A percentile compares a stretch with the other conserved stretches of the same genome.
Conservation (phyloP, 495 filamentous ascomycete genomes). For the Talaromyces nanjingensis region DNA sequence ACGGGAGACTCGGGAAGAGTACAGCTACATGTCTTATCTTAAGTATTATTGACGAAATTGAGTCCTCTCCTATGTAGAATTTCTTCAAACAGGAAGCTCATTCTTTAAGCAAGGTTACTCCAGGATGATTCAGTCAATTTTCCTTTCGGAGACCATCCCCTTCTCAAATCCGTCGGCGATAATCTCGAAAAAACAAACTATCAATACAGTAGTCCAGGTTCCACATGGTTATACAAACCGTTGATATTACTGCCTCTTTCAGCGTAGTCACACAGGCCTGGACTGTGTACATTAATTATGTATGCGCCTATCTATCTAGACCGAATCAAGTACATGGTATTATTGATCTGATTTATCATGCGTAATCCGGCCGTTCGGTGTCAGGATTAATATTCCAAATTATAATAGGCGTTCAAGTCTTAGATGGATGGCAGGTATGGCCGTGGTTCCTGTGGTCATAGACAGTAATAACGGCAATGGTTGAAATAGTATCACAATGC, state of each 20-base stretch:
- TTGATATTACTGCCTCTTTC: not conserved
- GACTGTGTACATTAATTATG: not conserved
- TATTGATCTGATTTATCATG: not conserved
- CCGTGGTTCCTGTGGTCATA: not conserved
- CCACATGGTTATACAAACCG: not conserved
- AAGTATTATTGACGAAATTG: not conserved
- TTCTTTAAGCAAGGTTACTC: no score
- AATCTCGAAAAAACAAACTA: not conserved
- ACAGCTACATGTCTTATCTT: not conserved
- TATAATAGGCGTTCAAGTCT: not conserved
- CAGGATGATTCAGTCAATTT: no score
- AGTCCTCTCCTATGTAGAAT: no score
- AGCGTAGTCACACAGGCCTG: not conserved
- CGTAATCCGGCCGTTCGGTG: not conserved
- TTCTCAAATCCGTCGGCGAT: not conserved
- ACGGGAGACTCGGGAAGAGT: no score
- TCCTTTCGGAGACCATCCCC: no score
- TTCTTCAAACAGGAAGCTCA: no score
- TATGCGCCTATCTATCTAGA: not conserved
- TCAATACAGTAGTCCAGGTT: not conserved
- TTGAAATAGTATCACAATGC: not conserved
- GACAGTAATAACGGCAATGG: not conserved
- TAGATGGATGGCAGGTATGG: not conserved
- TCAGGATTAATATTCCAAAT: not conserved
- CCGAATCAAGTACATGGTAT: not conserved